A percentile compares a stretch with the other conserved stretches of the same genome.
Evolutionary conservation across 441 rosid genomes (phyloP).

Genomic region (Euphorbia corollata): DNA sequence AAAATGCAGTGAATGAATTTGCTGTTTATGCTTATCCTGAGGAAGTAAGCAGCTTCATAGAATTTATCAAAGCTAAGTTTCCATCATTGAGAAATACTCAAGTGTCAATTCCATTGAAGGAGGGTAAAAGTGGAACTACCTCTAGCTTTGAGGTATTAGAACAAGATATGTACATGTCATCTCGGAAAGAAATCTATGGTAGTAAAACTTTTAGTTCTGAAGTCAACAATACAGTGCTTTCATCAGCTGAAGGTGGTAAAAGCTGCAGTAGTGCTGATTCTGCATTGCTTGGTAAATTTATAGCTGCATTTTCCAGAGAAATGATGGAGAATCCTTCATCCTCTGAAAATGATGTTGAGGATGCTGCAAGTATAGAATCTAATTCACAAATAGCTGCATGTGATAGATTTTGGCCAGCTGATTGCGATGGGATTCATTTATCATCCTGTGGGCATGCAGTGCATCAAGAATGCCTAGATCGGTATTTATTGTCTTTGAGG

Average conservation of each 20-base stretch:
- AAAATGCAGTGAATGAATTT: slow-evolving; percentile 45
- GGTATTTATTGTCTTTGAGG: slow-evolving; percentile 71
- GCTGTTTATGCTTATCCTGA: slow-evolving; percentile 32
- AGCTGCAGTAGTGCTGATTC: slow-evolving; percentile 36
- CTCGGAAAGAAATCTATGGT: slow-evolving; percentile 35
- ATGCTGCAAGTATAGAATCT: slow-evolving; percentile 28
- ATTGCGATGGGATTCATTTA: slow-evolving; percentile 82
- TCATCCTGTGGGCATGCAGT: slow-evolving; percentile 98
- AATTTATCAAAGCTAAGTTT: slow-evolving; percentile 46
- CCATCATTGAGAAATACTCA: slow-evolving; percentile 42
- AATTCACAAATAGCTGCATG: slow-evolving; percentile 28
- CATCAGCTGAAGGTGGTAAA: slow-evolving; percentile 30
- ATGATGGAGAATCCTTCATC: slow-evolving; percentile 34
- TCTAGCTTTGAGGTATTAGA: slow-evolving; percentile 52
- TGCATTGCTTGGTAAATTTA: slow-evolving; percentile 42
- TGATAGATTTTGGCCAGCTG: slow-evolving; percentile 70
- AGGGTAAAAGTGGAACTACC: slow-evolving; percentile 35
- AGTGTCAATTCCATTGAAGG: slow-evolving; percentile 33
- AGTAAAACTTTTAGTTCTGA: slow-evolving; percentile 23
- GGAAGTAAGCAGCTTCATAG: slow-evolving; percentile 48
- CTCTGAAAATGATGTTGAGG: slow-evolving; percentile 34
- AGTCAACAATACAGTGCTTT: slow-evolving; percentile 25
- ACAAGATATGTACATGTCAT: slow-evolving; percentile 45
- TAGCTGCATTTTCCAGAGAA: slow-evolving; percentile 45
- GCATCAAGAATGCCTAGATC: slow-evolving; percentile 86